phyloP scores from a whole-genome alignment of 1,284 basidiomycete species.

The Cryptococcus hybrid region DNA sequence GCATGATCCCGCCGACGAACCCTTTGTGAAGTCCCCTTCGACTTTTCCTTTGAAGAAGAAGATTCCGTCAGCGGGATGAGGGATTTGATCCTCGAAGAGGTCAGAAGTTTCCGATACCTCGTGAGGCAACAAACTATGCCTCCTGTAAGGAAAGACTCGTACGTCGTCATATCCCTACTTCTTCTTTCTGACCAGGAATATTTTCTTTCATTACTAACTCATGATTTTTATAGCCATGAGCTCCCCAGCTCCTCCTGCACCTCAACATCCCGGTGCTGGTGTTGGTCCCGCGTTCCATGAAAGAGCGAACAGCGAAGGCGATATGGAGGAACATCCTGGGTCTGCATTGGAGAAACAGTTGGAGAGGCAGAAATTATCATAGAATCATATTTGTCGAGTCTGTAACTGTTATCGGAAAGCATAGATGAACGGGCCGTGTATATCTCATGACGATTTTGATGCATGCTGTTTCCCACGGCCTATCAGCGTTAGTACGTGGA shows the following conservation, averaged over 20 bases:
- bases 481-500: no score
- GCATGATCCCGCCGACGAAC: slow-evolving; percentile 94
- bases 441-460: no score
- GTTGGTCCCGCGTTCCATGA: slow-evolving; percentile 47
- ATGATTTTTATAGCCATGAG: slow-evolving; percentile 18
- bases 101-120: slow-evolving; percentile 56
- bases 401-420: background rate
- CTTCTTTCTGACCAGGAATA: no score
- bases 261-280: slow-evolving; percentile 32
- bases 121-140: slow-evolving; percentile 40
- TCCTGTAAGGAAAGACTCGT: slow-evolving; percentile 25
- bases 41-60: slow-evolving; percentile 97
- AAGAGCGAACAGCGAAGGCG: slow-evolving; percentile 56
- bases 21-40: slow-evolving; percentile 80
- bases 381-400: background rate
- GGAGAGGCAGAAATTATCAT: slow-evolving; percentile 32
- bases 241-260: slow-evolving; percentile 30
- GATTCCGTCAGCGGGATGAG: slow-evolving; percentile 98
- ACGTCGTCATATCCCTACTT: slow-evolving; percentile 4
- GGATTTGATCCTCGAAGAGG: slow-evolving; percentile 89
- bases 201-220: no score
- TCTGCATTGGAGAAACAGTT: slow-evolving; percentile 82
- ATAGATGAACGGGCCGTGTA: background rate
- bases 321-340: slow-evolving; percentile 76
- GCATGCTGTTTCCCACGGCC: no score